Conservation (phyloP, 2,329 filamentous ascomycete genomes). For the Phyllosticta citriasiana region DNA sequence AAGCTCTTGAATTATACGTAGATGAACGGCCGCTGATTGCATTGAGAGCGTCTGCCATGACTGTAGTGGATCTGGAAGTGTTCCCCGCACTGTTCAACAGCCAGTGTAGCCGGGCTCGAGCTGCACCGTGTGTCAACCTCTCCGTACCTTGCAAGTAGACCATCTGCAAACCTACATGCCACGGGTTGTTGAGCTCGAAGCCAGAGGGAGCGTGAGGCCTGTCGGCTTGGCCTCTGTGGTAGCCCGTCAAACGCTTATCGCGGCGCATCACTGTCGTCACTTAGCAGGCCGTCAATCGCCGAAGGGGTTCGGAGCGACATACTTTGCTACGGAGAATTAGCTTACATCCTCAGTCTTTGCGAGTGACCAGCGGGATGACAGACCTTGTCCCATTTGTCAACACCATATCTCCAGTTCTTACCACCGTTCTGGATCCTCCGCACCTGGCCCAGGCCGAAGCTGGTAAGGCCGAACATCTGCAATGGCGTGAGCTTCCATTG, state of each 20-base stretch:
- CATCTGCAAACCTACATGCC: slow-evolving; percentile 35
- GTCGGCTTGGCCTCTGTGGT: slow-evolving; percentile 51
- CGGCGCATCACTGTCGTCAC: slow-evolving; percentile 52
- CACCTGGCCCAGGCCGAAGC: slow-evolving; percentile 47
- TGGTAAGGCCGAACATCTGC: slow-evolving; percentile 53
- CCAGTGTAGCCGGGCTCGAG: slow-evolving; percentile 18
- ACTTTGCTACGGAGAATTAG: slow-evolving; percentile 46
- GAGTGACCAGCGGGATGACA: slow-evolving; percentile 18
- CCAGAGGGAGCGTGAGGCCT: slow-evolving; percentile 47
- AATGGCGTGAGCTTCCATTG: slow-evolving; percentile 1
- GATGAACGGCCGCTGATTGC: neutral
- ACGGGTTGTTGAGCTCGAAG: slow-evolving; percentile 58
- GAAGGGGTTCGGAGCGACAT: slow-evolving; percentile 21
- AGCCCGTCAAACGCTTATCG: slow-evolving; percentile 53
- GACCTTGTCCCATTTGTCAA: slow-evolving; percentile 57
- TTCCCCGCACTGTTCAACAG: neutral
- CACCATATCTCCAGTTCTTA: slow-evolving; percentile 49
- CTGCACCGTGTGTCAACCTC: slow-evolving; percentile 21
- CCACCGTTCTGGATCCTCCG: slow-evolving; percentile 53
- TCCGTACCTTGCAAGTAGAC: neutral
- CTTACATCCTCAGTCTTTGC: slow-evolving; percentile 11
- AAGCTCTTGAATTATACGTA: neutral
- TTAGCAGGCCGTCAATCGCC: slow-evolving; percentile 18
- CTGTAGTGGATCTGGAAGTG: neutral
- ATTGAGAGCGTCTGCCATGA: neutral